Conservation (phyloP, 164 flowering plant genomes). For the Kalanchoe fedtschenkoi region DNA sequence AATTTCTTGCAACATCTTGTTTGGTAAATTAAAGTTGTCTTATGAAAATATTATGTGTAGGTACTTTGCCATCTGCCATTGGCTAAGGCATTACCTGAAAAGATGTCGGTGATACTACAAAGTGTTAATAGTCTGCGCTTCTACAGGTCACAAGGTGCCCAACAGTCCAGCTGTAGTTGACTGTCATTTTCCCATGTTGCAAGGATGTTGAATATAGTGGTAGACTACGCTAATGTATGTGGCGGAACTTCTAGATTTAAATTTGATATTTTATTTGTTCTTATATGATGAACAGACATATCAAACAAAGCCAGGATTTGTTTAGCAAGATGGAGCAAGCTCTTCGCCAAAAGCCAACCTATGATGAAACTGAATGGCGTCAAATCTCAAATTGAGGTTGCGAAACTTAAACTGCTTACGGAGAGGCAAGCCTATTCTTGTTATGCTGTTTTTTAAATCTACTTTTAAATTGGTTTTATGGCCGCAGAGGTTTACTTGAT, state of each 20-base stretch:
- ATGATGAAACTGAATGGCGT: constrained; percentile 41
- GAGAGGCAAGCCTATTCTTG: constrained; percentile 45
- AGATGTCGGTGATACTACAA: constrained; percentile 86
- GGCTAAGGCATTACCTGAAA: constrained; percentile 68
- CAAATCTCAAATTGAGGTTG: constrained; percentile 26
- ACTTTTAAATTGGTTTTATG: background rate
- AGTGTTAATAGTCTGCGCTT: constrained; percentile 76
- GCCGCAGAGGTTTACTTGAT: background rate
- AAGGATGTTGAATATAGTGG: background rate
- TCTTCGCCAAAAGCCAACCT: constrained; percentile 60
- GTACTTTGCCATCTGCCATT: constrained; percentile 87
- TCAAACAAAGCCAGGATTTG: constrained; percentile 92
- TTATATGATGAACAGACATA: constrained; percentile 91
- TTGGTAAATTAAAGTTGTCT: background rate
- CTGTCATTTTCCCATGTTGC: background rate
- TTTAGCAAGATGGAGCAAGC: constrained; percentile 81
- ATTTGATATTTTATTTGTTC: constrained; percentile 13
- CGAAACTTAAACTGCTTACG: constrained; percentile 43
- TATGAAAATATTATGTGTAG: constrained; percentile 25
- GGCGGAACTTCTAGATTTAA: background rate
- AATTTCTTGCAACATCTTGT: background rate
- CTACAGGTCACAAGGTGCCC: constrained; percentile 78
- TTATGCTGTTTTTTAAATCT: background rate
- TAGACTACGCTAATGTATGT: background rate
- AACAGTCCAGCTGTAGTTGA: constrained; percentile 6